These are phyloP conservation scores for Elsinoe perseae DNA, from an alignment of 2,329 filamentous ascomycete genomes.

Conservation along the genomic window DNA sequence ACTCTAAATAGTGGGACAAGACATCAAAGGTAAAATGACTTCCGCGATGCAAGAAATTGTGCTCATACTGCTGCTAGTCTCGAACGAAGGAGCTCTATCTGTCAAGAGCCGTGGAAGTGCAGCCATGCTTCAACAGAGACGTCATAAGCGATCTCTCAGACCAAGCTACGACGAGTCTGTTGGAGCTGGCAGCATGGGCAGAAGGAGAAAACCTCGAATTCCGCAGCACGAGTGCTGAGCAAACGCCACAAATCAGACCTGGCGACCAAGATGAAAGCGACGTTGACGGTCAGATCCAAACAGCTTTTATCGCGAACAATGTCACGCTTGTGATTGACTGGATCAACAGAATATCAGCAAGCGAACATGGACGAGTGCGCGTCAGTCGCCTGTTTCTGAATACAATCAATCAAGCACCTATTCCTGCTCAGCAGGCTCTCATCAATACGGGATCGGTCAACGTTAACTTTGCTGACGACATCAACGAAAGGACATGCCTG, in stretches of 20 bases:
- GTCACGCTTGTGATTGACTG: constrained; percentile 70
- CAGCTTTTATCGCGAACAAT: constrained; percentile 79
- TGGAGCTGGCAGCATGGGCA: constrained; percentile 93
- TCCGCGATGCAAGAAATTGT: constrained; percentile 15
- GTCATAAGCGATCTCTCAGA: constrained; percentile 96
- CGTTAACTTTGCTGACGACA: constrained; percentile 90
- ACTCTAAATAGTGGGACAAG: constrained; percentile 74
- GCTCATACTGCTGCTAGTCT: constrained; percentile 48
- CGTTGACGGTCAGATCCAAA: constrained; percentile 77
- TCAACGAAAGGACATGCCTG: constrained; percentile 92
- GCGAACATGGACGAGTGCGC: constrained; percentile 60
- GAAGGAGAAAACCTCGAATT: constrained; percentile 88
- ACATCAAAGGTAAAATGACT: constrained; percentile 66
- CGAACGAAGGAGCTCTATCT: constrained; percentile 97
- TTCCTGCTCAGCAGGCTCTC: constrained; percentile 66
- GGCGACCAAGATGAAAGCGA: constrained; percentile 76
- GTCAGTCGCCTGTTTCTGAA: constrained; percentile 85
- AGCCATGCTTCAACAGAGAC: constrained; percentile 95
- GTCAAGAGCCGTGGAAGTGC: constrained; percentile 89
- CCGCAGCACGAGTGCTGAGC: constrained; percentile 29
- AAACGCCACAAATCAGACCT: constrained; percentile 18
- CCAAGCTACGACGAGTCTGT: constrained; percentile 88
- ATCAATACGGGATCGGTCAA: constrained; percentile 77
- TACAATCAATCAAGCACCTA: constrained; percentile 76
- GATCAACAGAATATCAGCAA: constrained; percentile 59